Conservation (phyloP, 768 basidiomycete species). For the Macrolepiota fuliginosa region DNA sequence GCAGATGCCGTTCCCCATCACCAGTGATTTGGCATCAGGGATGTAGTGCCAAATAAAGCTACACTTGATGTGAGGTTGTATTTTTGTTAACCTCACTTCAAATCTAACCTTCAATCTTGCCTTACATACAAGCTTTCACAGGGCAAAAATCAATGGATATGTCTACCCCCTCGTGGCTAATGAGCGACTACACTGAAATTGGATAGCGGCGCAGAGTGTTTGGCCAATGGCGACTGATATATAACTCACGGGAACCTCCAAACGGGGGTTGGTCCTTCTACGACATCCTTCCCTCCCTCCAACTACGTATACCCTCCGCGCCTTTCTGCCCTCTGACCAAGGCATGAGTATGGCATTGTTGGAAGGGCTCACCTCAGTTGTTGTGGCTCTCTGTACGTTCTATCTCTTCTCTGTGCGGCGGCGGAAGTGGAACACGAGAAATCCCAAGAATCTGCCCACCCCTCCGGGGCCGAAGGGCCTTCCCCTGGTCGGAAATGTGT, state of each 20-base stretch:
- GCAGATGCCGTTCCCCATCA: not conserved
- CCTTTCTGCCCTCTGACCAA: not conserved
- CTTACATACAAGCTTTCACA: not conserved
- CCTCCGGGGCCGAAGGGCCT: conserved; percentile 20
- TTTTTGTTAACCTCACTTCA: not conserved
- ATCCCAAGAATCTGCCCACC: conserved; percentile 10
- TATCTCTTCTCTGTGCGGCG: not conserved
- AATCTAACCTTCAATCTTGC: not conserved
- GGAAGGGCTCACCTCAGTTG: not conserved
- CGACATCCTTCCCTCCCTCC: not conserved
- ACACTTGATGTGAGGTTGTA: not conserved
- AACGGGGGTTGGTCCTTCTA: not conserved
- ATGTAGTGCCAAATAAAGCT: not conserved
- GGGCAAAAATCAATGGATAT: not conserved
- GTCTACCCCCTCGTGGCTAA: not conserved
- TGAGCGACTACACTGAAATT: not conserved
- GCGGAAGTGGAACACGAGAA: not conserved
- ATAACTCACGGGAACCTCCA: not conserved
- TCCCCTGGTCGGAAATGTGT: conserved; percentile 19
- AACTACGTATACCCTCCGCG: not conserved
- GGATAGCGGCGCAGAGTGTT: not conserved
- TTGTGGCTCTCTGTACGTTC: not conserved
- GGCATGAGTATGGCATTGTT: not conserved
- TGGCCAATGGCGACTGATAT: not conserved
- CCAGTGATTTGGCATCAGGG: not conserved